Conservation (phyloP, 192 early-diverging fungal genomes). For the Backusella luteola region DNA sequence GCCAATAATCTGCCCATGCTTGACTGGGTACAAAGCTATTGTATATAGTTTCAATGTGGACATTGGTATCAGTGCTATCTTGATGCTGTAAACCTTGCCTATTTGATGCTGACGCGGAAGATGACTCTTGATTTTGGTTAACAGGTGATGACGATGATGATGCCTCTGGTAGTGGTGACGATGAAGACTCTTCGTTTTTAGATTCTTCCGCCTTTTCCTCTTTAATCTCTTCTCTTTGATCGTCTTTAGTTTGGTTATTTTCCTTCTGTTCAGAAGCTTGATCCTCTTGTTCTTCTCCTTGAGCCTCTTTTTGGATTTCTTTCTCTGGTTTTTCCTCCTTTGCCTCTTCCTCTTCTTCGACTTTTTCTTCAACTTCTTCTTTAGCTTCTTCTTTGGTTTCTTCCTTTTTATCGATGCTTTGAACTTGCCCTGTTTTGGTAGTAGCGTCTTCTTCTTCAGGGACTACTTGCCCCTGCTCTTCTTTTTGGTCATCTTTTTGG, state of each 20-base stretch:
- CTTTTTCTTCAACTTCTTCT: not conserved
- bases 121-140: not conserved
- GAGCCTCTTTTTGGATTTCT: not conserved
- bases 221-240: not conserved
- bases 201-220: not conserved
- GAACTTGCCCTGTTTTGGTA: not conserved
- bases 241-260: not conserved
- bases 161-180: not conserved
- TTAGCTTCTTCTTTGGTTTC: not conserved
- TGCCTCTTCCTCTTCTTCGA: not conserved
- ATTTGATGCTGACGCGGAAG: not conserved
- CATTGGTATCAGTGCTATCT: not conserved
- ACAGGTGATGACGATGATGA: not conserved
- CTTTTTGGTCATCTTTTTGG: not conserved
- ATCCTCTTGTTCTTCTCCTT: not conserved
- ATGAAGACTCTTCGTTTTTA: not conserved
- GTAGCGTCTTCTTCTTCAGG: not conserved
- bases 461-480: not conserved
- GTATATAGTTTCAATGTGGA: conserved; percentile 13
- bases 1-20: conserved; percentile 73
- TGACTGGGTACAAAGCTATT: conserved; percentile 67
- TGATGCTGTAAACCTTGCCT: not conserved
- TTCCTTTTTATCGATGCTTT: not conserved
- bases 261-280: not conserved
- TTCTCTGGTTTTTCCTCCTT: too few species aligned